Evolutionary conservation across 2,329 filamentous ascomycete species (phyloP).

Genomic region (Calonectria hawksworthii): DNA sequence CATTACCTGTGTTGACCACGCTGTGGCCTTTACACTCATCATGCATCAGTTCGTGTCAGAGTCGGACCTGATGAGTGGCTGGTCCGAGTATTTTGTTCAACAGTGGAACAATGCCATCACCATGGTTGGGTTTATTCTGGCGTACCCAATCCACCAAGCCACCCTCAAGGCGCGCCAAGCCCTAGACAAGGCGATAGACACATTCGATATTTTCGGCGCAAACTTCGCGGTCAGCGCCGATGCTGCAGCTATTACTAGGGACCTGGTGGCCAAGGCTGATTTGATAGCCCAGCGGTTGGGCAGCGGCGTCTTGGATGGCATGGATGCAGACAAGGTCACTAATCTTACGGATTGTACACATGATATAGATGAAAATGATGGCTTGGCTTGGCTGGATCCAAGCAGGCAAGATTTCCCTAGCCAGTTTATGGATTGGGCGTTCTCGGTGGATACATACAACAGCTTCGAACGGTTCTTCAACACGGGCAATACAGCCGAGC

Average conservation of each 20-base stretch:
- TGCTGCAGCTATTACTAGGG: slow-evolving; percentile 54
- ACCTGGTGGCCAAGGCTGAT: slow-evolving; percentile 40
- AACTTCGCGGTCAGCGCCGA: slow-evolving; percentile 58
- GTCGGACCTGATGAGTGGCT: slow-evolving; percentile 42
- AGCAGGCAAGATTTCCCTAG: slow-evolving; percentile 30
- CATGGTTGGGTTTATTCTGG: slow-evolving; percentile 50
- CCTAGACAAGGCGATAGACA: slow-evolving; percentile 55
- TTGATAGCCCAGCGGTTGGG: slow-evolving; percentile 25
- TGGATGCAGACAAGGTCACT: background rate
- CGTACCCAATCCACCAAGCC: slow-evolving; percentile 44
- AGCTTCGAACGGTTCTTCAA: slow-evolving; percentile 43
- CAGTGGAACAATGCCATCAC: slow-evolving; percentile 50
- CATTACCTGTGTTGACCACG: slow-evolving; percentile 38
- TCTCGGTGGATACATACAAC: slow-evolving; percentile 46
- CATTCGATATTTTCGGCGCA: slow-evolving; percentile 50
- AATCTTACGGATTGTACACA: background rate
- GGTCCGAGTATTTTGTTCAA: slow-evolving; percentile 45
- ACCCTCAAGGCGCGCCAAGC: slow-evolving; percentile 41
- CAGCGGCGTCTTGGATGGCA: background rate
- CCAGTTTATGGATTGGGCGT: slow-evolving; percentile 47
- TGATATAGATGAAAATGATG: slow-evolving; percentile 13
- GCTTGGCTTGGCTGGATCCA: slow-evolving; percentile 41
- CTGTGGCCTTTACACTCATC: slow-evolving; percentile 40
- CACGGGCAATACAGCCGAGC: slow-evolving; percentile 9
- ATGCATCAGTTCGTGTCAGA: slow-evolving; percentile 41